Evolutionary conservation across 2,329 filamentous ascomycete species (phyloP).

Genomic region (Ophiostoma triangulosporum): DNA sequence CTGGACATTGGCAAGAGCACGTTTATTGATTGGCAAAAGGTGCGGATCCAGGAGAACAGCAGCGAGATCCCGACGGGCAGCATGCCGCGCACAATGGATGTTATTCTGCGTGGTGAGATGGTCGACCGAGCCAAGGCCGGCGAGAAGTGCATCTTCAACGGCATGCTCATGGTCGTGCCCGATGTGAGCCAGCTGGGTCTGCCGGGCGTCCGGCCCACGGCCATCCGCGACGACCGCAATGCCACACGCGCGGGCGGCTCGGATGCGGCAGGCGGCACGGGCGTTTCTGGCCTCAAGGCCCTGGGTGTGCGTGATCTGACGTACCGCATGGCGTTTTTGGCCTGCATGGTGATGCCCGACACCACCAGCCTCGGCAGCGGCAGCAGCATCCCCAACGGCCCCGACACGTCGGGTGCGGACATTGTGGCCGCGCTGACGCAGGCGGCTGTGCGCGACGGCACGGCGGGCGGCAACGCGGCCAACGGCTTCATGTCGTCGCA

Average conservation of each 20-base stretch:
- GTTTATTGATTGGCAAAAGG: slow-evolving; percentile 98
- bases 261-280: slow-evolving; percentile 68
- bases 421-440: slow-evolving; percentile 76
- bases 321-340: slow-evolving; percentile 90
- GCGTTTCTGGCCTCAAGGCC: slow-evolving; percentile 78
- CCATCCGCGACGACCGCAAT: slow-evolving; percentile 69
- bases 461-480: slow-evolving; percentile 17
- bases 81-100: slow-evolving; percentile 96
- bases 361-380: slow-evolving; percentile 66
- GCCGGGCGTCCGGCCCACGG: slow-evolving; percentile 70
- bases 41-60: slow-evolving; percentile 95
- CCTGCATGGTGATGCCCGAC: slow-evolving; percentile 91
- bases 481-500: slow-evolving; percentile 48
- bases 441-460: slow-evolving; percentile 49
- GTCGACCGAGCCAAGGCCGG: slow-evolving; percentile 94
- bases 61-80: slow-evolving; percentile 96
- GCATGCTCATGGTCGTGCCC: slow-evolving; percentile 88
- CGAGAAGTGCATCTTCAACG: slow-evolving; percentile 96
- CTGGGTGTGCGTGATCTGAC: slow-evolving; percentile 91
- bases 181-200: slow-evolving; percentile 91
- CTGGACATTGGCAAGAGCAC: slow-evolving; percentile 95
- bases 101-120: slow-evolving; percentile 92
- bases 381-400: slow-evolving; percentile 30
- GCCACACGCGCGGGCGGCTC: slow-evolving; percentile 33
- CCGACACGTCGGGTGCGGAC: slow-evolving; percentile 59